Conservation (phyloP, 257 asterid genomes). For the Paraleonurus japonicus region DNA sequence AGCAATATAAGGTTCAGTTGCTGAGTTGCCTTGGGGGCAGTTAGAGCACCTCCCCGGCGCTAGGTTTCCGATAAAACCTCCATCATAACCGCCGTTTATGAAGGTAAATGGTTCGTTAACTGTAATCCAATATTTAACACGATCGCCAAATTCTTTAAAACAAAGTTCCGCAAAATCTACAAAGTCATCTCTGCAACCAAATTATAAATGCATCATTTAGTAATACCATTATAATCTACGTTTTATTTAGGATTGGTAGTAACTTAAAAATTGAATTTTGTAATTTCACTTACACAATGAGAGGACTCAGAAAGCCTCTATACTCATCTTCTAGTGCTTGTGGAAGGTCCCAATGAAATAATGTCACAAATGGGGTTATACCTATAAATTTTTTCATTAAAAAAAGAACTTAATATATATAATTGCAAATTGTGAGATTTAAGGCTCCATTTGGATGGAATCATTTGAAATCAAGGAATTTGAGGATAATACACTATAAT, state of each 20-base stretch:
- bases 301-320: conserved; percentile 55
- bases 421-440: neutral
- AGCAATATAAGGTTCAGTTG: conserved; percentile 60
- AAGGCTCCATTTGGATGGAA: no score
- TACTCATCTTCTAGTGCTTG: conserved; percentile 77
- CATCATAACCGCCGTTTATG: conserved; percentile 45
- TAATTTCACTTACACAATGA: conserved; percentile 44
- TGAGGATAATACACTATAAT: no score
- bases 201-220: neutral
- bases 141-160: conserved; percentile 57
- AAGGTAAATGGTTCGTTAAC: conserved; percentile 49
- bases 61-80: conserved; percentile 11
- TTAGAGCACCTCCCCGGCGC: conserved; percentile 63
- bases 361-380: conserved; percentile 54
- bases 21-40: conserved; percentile 48
- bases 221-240: neutral
- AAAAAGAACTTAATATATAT: neutral
- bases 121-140: conserved; percentile 59
- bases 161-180: conserved; percentile 46
- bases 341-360: conserved; percentile 80
- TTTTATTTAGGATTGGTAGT: neutral
- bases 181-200: conserved; percentile 46
- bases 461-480: no score
- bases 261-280: neutral
- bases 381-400: conserved; percentile 24